These are phyloP conservation scores for Pseudognaphalium luteoalbum DNA, from an alignment of 129 eudicot species.

Conservation along the genomic window DNA sequence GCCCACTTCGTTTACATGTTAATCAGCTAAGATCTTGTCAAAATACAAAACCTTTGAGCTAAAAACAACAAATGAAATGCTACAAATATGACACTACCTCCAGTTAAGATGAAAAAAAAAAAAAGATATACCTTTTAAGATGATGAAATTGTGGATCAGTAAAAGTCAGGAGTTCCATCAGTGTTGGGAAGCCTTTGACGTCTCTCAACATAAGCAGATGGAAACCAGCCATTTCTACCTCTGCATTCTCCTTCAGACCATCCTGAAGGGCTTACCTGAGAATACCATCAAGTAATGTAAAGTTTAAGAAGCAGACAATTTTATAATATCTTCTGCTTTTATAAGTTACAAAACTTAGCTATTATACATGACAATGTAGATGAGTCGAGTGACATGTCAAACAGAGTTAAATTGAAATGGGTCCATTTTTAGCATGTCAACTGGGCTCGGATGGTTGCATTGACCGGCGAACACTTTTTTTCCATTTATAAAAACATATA, in stretches of 20 bases:
- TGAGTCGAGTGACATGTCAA: not conserved
- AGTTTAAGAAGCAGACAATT: not conserved
- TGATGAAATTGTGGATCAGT: constrained; percentile 30
- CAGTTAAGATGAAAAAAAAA: not conserved
- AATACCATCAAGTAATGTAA: constrained; percentile 4
- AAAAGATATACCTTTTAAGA: constrained; percentile 14
- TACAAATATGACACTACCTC: constrained; percentile 22
- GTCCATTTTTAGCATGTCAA: not conserved
- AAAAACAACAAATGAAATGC: constrained; percentile 33
- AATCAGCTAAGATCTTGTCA: constrained; percentile 12
- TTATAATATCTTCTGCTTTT: constrained; percentile 1
- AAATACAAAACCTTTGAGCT: constrained; percentile 29
- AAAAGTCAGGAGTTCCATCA: constrained; percentile 58
- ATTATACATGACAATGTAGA: not conserved
- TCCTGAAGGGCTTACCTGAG: constrained; percentile 77
- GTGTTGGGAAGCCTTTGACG: constrained; percentile 78
- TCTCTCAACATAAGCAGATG: constrained; percentile 73
- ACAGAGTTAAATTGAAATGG: not conserved
- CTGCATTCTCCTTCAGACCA: constrained; percentile 97
- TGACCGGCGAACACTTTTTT: constrained; percentile 3
- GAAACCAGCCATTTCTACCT: constrained; percentile 97
- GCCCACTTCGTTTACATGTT: constrained; percentile 22
- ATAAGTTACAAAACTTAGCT: not conserved
- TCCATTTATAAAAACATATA: not conserved
- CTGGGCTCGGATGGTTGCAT: not conserved